Evolutionary conservation across 2,329 filamentous ascomycete species (phyloP).

Genomic region (Colletotrichum falcatum): DNA sequence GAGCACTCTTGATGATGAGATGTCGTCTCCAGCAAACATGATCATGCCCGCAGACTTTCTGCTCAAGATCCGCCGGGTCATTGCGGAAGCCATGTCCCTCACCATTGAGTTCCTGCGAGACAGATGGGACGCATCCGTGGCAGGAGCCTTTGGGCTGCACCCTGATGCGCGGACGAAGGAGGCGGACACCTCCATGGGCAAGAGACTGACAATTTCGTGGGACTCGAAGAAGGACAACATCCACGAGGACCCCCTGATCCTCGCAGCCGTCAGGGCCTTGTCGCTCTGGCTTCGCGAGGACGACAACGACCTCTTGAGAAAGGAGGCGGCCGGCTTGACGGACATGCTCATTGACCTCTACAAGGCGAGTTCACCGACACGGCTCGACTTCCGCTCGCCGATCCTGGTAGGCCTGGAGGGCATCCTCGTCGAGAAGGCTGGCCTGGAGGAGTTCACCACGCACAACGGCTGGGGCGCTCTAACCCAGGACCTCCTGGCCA

Average conservation of each 20-base stretch:
- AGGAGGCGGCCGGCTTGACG: constrained; percentile 67
- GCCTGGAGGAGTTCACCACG: constrained; percentile 60
- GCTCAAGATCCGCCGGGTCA: constrained; percentile 69
- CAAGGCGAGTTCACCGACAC: constrained; percentile 48
- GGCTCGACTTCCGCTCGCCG: constrained; percentile 67
- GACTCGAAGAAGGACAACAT: constrained; percentile 63
- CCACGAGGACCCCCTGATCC: constrained; percentile 68
- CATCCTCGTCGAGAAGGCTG: constrained; percentile 60
- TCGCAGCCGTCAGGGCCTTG: constrained; percentile 68
- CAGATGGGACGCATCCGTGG: constrained; percentile 75
- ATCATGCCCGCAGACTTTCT: constrained; percentile 69
- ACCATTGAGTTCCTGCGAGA: constrained; percentile 76
- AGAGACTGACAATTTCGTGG: constrained; percentile 66
- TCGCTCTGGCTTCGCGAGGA: constrained; percentile 78
- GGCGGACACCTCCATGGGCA: constrained; percentile 59
- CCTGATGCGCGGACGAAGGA: constrained; percentile 63
- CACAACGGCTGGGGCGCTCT: constrained; percentile 68
- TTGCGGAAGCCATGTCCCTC: constrained; percentile 73
- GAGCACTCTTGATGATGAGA: constrained; percentile 63
- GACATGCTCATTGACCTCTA: constrained; percentile 76
- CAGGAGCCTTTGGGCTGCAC: constrained; percentile 71
- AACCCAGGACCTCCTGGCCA: constrained; percentile 60
- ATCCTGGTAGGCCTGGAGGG: constrained; percentile 71
- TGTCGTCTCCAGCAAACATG: constrained; percentile 50
- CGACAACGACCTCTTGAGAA: constrained; percentile 69